phyloP scores from a whole-genome alignment of 495 filamentous ascomycete genomes.

The Thermothielavioides terrestris region DNA sequence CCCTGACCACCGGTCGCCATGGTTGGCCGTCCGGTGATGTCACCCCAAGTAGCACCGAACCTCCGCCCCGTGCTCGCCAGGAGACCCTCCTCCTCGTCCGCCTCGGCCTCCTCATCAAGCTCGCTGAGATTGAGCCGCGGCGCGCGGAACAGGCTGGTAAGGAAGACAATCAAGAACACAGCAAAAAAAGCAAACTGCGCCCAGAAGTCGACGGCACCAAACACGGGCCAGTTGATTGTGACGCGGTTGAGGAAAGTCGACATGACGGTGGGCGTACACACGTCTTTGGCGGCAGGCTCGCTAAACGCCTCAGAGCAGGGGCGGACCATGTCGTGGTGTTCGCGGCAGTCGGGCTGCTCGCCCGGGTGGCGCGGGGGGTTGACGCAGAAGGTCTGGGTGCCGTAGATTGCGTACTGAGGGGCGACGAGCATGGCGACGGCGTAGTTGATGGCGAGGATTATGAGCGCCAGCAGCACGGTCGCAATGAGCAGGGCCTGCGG shows the following conservation, averaged over 20 bases:
- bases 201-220: constrained; percentile 92
- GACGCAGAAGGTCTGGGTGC: constrained; percentile 88
- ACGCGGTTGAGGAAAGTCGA: constrained; percentile 89
- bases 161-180: constrained; percentile 68
- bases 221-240: constrained; percentile 92
- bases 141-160: constrained; percentile 68
- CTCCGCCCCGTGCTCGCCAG: constrained; percentile 71
- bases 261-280: constrained; percentile 85
- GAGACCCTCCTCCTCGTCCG: constrained; percentile 90
- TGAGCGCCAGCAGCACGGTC: constrained; percentile 82
- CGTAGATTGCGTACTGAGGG: constrained; percentile 90
- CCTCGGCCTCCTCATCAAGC: constrained; percentile 80
- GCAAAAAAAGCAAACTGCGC: constrained; percentile 85
- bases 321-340: constrained; percentile 60
- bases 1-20: not conserved
- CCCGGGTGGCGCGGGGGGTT: constrained; percentile 46
- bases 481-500: constrained; percentile 89
- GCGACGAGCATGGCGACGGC: constrained; percentile 82
- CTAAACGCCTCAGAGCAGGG: constrained; percentile 69
- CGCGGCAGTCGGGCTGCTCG: constrained; percentile 67
- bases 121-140: constrained; percentile 65
- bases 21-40: constrained; percentile 53
- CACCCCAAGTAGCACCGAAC: constrained; percentile 80
- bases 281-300: constrained; percentile 52
- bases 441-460: constrained; percentile 85